Conservation (phyloP, 2,329 filamentous ascomycete genomes). For the Dichotomopilus funicola region DNA sequence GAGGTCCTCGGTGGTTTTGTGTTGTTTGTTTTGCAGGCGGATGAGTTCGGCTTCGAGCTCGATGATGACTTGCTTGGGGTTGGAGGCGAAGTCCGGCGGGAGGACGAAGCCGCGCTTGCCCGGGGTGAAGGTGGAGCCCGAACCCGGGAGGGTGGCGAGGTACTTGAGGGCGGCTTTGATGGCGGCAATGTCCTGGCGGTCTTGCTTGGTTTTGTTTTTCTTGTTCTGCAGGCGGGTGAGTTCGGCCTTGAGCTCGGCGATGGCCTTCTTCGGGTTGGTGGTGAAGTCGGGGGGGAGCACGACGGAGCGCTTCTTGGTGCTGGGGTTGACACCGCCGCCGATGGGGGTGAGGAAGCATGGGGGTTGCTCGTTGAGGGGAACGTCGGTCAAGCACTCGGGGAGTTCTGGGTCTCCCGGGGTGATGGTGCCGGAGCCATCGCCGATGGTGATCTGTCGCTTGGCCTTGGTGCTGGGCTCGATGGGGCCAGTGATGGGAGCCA, state of each 20-base stretch:
- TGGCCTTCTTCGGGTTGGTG: slow-evolving; percentile 19
- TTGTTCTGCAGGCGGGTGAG: slow-evolving; percentile 23
- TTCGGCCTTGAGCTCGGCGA: slow-evolving; percentile 17
- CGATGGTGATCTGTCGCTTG: slow-evolving; percentile 14
- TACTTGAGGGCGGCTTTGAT: slow-evolving; percentile 20
- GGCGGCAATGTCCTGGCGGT: slow-evolving; percentile 17
- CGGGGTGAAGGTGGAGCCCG: slow-evolving; percentile 19
- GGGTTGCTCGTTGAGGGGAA: slow-evolving; percentile 17
- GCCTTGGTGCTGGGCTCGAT: slow-evolving; percentile 5
- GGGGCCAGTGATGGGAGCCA: slow-evolving; percentile 11
- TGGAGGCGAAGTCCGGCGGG: slow-evolving; percentile 17
- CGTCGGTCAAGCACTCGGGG: slow-evolving; percentile 10
- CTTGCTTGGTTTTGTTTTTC: slow-evolving; percentile 19
- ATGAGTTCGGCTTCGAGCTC: slow-evolving; percentile 17
- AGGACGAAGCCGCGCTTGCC: slow-evolving; percentile 20
- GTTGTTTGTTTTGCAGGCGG: slow-evolving; percentile 21
- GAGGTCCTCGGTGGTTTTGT: slow-evolving; percentile 21
- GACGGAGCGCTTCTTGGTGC: slow-evolving; percentile 13
- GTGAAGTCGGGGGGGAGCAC: slow-evolving; percentile 18
- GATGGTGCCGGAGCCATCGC: slow-evolving; percentile 4
- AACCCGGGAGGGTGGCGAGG: slow-evolving; percentile 20
- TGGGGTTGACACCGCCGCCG: slow-evolving; percentile 16
- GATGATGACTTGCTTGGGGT: slow-evolving; percentile 20
- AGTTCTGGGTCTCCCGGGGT: slow-evolving; percentile 13
- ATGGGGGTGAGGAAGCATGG: slow-evolving; percentile 20